Conservation (phyloP, 1,139 yeast genomes). For the Lizanozyma gosingica region DNA sequence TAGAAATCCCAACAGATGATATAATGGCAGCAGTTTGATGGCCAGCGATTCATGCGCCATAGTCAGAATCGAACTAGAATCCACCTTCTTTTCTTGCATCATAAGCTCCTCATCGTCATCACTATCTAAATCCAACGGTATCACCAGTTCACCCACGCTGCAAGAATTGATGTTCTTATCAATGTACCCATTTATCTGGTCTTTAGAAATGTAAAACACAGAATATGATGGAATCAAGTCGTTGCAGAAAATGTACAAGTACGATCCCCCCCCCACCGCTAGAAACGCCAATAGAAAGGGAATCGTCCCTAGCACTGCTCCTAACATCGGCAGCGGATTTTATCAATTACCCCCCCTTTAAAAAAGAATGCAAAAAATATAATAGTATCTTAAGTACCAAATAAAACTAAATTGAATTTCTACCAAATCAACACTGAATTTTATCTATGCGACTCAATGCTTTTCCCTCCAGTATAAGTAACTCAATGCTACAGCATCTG, state of each 20-base stretch:
- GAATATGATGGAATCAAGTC: conserved; percentile 5
- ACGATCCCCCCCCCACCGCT: not conserved
- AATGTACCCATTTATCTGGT: conserved; percentile 16
- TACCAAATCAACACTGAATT: no score
- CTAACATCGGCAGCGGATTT: no score
- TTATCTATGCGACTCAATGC: no score
- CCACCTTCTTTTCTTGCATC: not conserved
- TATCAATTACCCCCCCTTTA: no score
- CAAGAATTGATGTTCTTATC: conserved; percentile 7
- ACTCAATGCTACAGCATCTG: no score
- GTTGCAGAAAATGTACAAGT: conserved; percentile 2
- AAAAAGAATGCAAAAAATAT: no score
- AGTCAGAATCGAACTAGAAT: not conserved
- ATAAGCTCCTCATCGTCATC: conserved; percentile 5
- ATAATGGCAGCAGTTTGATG: conserved; percentile 3
- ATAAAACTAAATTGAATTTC: no score
- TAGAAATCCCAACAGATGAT: conserved; percentile 14
- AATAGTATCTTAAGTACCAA: no score
- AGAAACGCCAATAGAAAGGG: not conserved
- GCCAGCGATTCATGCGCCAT: not conserved
- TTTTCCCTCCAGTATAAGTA: no score
- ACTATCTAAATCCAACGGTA: conserved; percentile 5
- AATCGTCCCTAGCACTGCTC: not conserved
- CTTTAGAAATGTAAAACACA: conserved; percentile 10
- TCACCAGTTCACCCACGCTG: not conserved